These are phyloP conservation scores for Streptanthus diversifolius DNA, from an alignment of 345 rosid species.

Conservation along the genomic window DNA sequence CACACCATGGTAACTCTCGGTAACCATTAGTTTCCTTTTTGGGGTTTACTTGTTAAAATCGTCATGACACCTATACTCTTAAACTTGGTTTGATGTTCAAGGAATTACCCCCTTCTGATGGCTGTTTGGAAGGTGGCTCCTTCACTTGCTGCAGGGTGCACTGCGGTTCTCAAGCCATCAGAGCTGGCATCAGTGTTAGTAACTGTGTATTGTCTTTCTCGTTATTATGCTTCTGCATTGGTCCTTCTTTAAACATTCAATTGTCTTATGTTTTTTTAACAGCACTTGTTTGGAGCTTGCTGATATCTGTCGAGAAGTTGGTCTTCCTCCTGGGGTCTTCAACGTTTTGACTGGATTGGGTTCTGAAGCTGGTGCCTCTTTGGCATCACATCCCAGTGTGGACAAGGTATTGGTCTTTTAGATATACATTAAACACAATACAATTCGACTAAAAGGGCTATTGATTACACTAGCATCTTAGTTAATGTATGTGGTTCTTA, in stretches of 20 bases:
- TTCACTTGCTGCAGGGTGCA: constrained; percentile 92
- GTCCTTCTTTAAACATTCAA: neutral
- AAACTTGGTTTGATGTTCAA: constrained; percentile 41
- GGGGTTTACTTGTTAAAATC: neutral
- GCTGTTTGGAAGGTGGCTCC: constrained; percentile 99
- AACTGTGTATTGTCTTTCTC: neutral
- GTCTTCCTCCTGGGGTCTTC: constrained; percentile 95
- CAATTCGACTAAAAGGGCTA: neutral
- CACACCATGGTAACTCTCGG: constrained; percentile 63
- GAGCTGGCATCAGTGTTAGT: constrained; percentile 80
- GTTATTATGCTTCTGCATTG: constrained; percentile 4
- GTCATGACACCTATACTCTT: neutral
- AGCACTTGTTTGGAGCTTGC: constrained; percentile 98
- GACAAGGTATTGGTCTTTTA: constrained; percentile 44
- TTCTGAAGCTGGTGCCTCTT: constrained; percentile 89
- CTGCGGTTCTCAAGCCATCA: constrained; percentile 86
- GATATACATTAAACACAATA: neutral
- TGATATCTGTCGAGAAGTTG: constrained; percentile 75
- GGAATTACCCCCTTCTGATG: constrained; percentile 95
- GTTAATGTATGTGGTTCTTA: neutral
- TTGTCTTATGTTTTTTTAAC: constrained; percentile 21
- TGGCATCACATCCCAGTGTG: constrained; percentile 81
- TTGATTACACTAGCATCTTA: neutral
- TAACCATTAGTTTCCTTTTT: neutral
- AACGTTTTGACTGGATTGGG: constrained; percentile 88